A percentile compares a stretch with the other conserved stretches of the same genome.
phyloP scores from a whole-genome alignment of 805 yeast genomes.

The Diddensiella caesifluorescens region DNA sequence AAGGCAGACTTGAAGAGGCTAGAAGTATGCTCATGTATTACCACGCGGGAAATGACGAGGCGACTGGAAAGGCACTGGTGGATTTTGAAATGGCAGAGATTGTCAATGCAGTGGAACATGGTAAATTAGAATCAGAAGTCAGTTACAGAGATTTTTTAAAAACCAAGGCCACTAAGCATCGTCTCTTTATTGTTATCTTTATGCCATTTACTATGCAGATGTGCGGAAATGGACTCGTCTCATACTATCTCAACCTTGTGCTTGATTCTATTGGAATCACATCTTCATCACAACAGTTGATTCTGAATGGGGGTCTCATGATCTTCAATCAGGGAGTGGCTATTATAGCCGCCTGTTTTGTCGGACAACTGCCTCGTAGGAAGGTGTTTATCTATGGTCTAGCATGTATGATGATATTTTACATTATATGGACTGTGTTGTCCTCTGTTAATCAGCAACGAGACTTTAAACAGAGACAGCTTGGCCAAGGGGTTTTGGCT shows the following conservation, averaged over 20 bases:
- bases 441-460: conserved; percentile 46
- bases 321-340: conserved; percentile 2
- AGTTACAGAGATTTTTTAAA: conserved; percentile 10
- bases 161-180: conserved; percentile 9
- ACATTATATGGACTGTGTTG: conserved; percentile 38
- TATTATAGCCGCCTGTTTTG: conserved; percentile 20
- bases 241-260: conserved; percentile 46
- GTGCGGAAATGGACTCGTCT: conserved; percentile 16
- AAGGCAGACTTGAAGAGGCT: conserved; percentile 41
- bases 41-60: conserved; percentile 18
- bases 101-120: conserved; percentile 12
- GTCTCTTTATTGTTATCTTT: conserved; percentile 8
- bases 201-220: conserved; percentile 13
- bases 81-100: conserved; percentile 16
- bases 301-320: conserved; percentile 9
- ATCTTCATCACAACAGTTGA: conserved; percentile 4
- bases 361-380: conserved; percentile 10
- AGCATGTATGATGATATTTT: conserved; percentile 10
- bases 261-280: conserved; percentile 51
- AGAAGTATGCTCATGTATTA: conserved; percentile 13
- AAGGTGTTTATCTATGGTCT: conserved; percentile 1
- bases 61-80: conserved; percentile 5
- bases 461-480: conserved; percentile 23
- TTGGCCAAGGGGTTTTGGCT: conserved; percentile 4
- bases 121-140: conserved; percentile 6